Evolutionary conservation across 2,329 filamentous ascomycete genomes (phyloP).

Genomic region (Botrytis deweyae): DNA sequence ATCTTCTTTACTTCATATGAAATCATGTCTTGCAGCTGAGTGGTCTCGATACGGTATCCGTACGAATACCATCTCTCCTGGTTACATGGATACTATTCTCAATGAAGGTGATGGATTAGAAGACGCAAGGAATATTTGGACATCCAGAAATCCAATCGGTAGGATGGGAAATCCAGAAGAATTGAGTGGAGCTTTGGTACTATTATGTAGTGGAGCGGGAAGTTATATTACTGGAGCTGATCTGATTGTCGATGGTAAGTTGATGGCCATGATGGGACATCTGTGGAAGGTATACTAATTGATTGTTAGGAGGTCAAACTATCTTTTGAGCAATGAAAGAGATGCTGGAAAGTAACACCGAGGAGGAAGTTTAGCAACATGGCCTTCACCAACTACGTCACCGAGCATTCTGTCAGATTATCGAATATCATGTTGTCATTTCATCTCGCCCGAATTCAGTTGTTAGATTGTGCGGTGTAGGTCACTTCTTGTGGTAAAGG

Average conservation of each 20-base stretch:
- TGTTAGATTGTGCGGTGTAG: neutral
- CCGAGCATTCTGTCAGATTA: neutral
- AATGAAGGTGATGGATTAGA: constrained; percentile 64
- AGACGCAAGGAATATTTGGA: constrained; percentile 55
- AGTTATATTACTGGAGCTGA: constrained; percentile 56
- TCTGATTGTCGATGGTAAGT: constrained; percentile 34
- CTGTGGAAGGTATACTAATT: neutral
- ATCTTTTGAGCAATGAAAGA: neutral
- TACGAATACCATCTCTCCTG: constrained; percentile 68
- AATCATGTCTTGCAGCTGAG: constrained; percentile 66
- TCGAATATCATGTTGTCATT: neutral
- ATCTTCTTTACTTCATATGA: constrained; percentile 62
- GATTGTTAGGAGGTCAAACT: neutral
- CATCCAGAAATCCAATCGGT: constrained; percentile 57
- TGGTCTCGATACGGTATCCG: constrained; percentile 71
- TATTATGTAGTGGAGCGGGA: constrained; percentile 60
- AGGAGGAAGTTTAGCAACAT: no score
- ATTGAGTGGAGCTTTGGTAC: constrained; percentile 59
- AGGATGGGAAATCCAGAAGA: constrained; percentile 65
- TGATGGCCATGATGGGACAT: neutral
- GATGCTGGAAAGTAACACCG: no score
- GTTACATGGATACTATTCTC: constrained; percentile 64
- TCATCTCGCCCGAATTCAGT: neutral
- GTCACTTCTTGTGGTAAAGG: neutral
- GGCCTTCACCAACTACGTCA: neutral